Evolutionary conservation across 495 filamentous ascomycete species (phyloP), one percentile per base, ranked within the genome.

Genomic region (Lasiosphaeria ovina): DNA sequence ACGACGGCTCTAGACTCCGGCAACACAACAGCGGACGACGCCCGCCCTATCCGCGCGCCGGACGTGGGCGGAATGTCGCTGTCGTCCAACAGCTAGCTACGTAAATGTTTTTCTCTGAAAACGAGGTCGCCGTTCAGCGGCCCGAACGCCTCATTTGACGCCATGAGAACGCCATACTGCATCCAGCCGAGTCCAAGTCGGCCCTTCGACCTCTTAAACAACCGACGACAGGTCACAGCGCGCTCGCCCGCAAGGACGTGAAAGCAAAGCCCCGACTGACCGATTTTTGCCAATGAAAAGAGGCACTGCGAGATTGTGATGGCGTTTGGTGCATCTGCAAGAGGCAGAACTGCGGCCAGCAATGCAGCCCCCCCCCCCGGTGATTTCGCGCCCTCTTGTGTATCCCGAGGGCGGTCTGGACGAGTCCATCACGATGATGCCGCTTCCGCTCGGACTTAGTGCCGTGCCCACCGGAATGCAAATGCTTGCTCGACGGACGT

Each of bases 121-220:
- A n/a, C 16, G 45, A 57, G 54, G 55, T 64, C 40, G 47, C 48
- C 40, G 59, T 52, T 51, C 60, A 47, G 49, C 56, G 55, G 34
- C 48, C 58, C 51, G 32, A 59, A 54, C 59, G 36, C 32, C 47
- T 31, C 35, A 24, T 12, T 56, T 36, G 44, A 50, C 60, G 63
- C 60, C 57, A 52, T 65, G 57, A 58, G 38, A 17, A 61, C 59
- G 66, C 66, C 66, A 68, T 61, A 38, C 55, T 63, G 60, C 60
- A 59, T 36, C 45, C 42, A 63, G 55, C 65, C 62, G 62, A 35
- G 16, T 57, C 51, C 57, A 59, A 71, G 64, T 67, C 64, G 67
- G 67, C 55, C 62, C 64, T 69, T 68, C 66, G 54, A 55, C 33
- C 11, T 24, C 24, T 58, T 33, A 42, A 50, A 35, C 54, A 47